These are phyloP conservation scores for Linnemannia zychae DNA, from an alignment of 192 early-diverging fungal species.

Conservation along the genomic window DNA sequence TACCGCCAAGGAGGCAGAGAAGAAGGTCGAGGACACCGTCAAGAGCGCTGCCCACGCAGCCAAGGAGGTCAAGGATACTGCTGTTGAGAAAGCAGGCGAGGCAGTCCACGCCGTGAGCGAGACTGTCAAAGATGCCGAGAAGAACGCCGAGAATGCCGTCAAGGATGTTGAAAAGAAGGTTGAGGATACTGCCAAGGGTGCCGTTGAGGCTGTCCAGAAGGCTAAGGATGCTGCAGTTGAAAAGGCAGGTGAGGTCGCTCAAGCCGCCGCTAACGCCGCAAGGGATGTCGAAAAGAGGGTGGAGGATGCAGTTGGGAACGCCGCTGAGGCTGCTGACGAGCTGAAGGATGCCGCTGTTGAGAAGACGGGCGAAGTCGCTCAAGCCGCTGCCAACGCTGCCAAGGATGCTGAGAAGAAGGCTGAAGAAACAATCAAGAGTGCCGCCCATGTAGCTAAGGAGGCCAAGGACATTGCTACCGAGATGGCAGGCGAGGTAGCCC, in stretches of 20 bases:
- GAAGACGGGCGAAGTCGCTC: not conserved
- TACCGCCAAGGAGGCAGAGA: not conserved
- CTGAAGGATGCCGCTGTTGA: not conserved
- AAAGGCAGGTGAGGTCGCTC: not conserved
- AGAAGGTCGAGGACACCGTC: not conserved
- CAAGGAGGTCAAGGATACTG: not conserved
- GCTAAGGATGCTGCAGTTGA: not conserved
- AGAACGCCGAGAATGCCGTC: not conserved
- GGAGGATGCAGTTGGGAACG: not conserved
- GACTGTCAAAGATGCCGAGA: not conserved
- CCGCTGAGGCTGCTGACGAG: not conserved
- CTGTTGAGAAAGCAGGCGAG: not conserved
- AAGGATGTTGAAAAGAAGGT: no score
- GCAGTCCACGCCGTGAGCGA: not conserved
- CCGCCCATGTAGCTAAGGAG: not conserved
- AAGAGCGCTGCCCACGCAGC: not conserved
- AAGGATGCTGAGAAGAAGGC: not conserved
- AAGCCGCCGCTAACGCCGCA: not conserved
- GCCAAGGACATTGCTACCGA: not conserved
- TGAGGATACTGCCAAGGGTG: no score
- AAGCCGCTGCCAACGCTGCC: not conserved
- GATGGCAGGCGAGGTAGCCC: slow-evolving; percentile 6
- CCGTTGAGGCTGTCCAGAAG: not conserved
- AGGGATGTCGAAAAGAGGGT: not conserved
- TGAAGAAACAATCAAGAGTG: not conserved